phyloP scores from a whole-genome alignment of 2,329 filamentous ascomycete genomes.

The Magnaporthiopsis incrustans region DNA sequence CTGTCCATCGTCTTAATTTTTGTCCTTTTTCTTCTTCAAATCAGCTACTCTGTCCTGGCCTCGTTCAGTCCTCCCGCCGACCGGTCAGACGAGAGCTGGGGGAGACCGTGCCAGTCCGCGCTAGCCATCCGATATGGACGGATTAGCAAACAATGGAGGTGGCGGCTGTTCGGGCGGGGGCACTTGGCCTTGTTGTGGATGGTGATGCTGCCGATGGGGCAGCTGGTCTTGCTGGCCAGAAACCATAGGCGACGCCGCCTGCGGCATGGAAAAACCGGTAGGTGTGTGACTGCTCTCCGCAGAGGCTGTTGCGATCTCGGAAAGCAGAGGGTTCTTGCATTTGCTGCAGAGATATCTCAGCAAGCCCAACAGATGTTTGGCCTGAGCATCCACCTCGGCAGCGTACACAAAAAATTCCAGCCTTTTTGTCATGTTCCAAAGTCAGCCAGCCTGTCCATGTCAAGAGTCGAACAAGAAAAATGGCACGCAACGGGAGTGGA shows the following conservation, averaged over 20 bases:
- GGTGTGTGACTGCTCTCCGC: background rate
- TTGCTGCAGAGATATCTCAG: constrained; percentile 7
- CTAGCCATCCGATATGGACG: background rate
- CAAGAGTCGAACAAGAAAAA: no score
- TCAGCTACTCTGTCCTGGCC: background rate
- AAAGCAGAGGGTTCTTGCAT: constrained; percentile 4
- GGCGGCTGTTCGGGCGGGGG: background rate
- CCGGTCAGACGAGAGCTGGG: background rate
- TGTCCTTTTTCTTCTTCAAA: background rate
- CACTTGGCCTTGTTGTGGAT: background rate
- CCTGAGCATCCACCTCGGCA: constrained; percentile 2
- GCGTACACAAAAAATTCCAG: background rate
- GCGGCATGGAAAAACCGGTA: background rate
- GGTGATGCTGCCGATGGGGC: background rate
- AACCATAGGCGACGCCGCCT: background rate
- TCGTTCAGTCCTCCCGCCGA: background rate
- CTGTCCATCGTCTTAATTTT: background rate
- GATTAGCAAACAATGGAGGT: background rate
- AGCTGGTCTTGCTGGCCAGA: background rate
- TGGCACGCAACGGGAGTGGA: no score
- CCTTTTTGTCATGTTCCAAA: background rate
- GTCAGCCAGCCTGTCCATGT: background rate
- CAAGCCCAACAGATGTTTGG: constrained; percentile 1
- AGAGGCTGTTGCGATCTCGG: background rate
- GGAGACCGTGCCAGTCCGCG: background rate